Base-by-base conservation (phyloP, 768 basidiomycete species). In the Panaeolus papilionaceus region DNA sequence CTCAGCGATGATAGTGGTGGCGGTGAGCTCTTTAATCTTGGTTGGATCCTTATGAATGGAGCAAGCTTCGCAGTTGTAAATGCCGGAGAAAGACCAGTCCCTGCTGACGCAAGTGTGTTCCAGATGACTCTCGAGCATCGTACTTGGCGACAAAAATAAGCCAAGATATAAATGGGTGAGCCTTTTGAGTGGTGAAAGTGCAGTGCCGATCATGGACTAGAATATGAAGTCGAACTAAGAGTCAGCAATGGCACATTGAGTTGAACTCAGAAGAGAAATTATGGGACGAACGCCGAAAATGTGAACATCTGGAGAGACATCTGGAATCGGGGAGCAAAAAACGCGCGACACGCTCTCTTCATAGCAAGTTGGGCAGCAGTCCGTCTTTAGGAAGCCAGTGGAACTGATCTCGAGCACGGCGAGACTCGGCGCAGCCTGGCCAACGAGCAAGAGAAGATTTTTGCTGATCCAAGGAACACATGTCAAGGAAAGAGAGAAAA, bases 291-390 rank as follows among this genome's bases (percentile, higher is more conserved):
- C 92, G 64, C 85, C 84, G 66, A 92, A 78, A 12, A 77, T 75
- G 58, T 77, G 71, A 8, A 78, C 81, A 33, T 81, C 79, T 16
- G 75, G 64, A 71, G 82, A 89, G 33, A 82, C 73, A 18, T 85
- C 84, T 6, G 86, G 86, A 65, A 92, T 80, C 0, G 91, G 90
- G 7, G 90, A 92, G 75, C 92, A 90, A 3, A 83, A 67, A 28
- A 83, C 82, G 62, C 82, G 80, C 9, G 78, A 82, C 28, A 87
- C 78, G 61, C 85, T 88, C 49, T 90, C 89, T 76, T 88, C 88
- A 67, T 87, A 87, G 74, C 91, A 92, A 54, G 73, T 71, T 83
- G 86, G 87, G 74, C 91, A 92, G 73, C 89, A 90, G 63, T 77
- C 79, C 37, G 81, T 72, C 66, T 87, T 84, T 54, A 92, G 78